Evolutionary conservation across 2,329 filamentous ascomycete species (phyloP).

Genomic region (Nothophoma quercina): DNA sequence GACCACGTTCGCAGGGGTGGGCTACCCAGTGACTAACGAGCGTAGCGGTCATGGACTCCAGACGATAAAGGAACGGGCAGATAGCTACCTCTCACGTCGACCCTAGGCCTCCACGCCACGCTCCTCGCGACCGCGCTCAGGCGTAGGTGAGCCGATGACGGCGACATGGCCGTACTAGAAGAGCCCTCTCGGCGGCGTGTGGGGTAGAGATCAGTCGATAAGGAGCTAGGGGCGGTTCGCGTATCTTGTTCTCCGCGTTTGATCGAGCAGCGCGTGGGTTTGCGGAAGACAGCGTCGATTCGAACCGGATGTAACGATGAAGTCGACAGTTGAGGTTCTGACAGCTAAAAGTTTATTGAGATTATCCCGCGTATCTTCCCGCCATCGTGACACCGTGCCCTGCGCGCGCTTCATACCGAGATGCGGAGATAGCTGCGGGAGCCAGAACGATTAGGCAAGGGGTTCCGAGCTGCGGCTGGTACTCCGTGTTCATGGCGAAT

Average conservation of each 20-base stretch:
- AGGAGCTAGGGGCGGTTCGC: constrained; percentile 2
- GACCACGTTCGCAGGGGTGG: too few species aligned
- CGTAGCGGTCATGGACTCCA: not conserved
- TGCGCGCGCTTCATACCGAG: constrained; percentile 2
- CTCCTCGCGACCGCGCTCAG: not conserved
- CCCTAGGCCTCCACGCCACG: not conserved
- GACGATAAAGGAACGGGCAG: not conserved
- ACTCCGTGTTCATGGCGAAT: too few species aligned
- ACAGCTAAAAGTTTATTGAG: too few species aligned
- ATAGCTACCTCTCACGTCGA: not conserved
- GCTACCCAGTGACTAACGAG: not conserved
- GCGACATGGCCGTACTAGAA: constrained; percentile 34
- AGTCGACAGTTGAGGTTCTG: not conserved
- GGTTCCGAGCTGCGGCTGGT: not conserved
- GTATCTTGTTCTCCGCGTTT: not conserved
- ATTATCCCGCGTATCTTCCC: not conserved
- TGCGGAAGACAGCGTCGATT: too few species aligned
- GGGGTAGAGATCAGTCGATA: not conserved
- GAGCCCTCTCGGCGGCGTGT: not conserved
- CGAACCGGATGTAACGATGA: too few species aligned
- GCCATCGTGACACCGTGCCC: not conserved
- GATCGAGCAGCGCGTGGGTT: not conserved
- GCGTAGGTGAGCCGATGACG: constrained; percentile 39
- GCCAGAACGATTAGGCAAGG: constrained; percentile 6
- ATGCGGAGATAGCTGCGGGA: constrained; percentile 12